Evolutionary conservation across 345 rosid genomes (phyloP), one percentile per base, ranked within the genome.

Genomic region (Populus ilicifolia): DNA sequence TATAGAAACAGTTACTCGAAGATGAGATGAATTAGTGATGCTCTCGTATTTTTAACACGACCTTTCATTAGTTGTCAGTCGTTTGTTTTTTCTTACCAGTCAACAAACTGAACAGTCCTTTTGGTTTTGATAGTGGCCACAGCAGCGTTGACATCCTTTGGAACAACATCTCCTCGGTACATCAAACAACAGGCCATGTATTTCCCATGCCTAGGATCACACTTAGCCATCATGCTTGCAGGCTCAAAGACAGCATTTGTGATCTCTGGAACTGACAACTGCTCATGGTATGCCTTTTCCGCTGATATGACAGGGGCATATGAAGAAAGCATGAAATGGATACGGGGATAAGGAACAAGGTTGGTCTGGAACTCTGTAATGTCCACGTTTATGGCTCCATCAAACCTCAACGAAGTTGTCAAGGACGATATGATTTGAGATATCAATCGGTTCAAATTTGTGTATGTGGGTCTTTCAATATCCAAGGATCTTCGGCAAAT

Each of bases 91-190:
- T 50, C 85, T 79, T 79, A 83, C 85, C 85, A 83, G 78, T 83
- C 85, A 74, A 82, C 84, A 64, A 82, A 82, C 25, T 82, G 84
- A 62, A 81, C 81, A 3, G 84, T 81, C 75, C 84, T 77, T 61
- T 81, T 81, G 4, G 81, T 81, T 77, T 81, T 81, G 68, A 81
- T 81, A 0, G 81, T 79, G 33, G 82, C 82, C 71, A 82, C 84
- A 70, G 84, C 84, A 41, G 82, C 82, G 66, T 82, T 82, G 70
- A 82, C 84, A 82, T 83, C 85, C 85, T 83, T 83, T 41, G 85
- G 85, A 52, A 83, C 85, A 79, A 83, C 85, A 72, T 83, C 85
- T 75, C 85, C 85, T 14, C 85, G 74, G 82, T 83, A 83, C 85
- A 83, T 83, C 72, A 83, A 83, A 65, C 85, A 83, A 72, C 85